Percentiles rank a stretch among this genome's conserved stretches.
phyloP scores from a whole-genome alignment of 2,329 filamentous ascomycete species.

The Trichoderma afroharzianum region DNA sequence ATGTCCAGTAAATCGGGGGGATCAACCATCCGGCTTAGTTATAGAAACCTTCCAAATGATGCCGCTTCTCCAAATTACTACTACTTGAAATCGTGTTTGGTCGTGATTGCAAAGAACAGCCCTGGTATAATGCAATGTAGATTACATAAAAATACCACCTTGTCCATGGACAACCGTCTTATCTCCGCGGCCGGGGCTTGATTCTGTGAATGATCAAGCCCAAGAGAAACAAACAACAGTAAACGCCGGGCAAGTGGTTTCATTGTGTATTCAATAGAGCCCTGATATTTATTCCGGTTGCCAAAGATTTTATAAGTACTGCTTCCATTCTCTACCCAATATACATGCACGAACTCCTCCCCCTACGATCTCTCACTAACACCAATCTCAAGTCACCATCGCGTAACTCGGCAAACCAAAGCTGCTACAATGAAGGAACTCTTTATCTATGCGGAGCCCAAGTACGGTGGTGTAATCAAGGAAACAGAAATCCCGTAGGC shows the following conservation, averaged over 20 bases:
- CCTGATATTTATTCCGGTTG: too few species aligned
- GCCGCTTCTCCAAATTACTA: not conserved
- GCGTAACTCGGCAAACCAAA: not conserved
- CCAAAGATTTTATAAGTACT: not conserved
- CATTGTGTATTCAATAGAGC: not conserved
- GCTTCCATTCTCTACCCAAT: not conserved
- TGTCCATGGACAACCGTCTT: not conserved
- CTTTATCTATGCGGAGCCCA: not conserved
- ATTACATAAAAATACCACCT: not conserved
- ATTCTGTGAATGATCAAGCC: not conserved
- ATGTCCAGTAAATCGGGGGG: not conserved
- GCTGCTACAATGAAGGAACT: not conserved
- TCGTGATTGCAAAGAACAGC: not conserved
- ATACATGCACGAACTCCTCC: not conserved
- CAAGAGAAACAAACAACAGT: not conserved
- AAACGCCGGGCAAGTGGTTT: not conserved
- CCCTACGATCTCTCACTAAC: not conserved
- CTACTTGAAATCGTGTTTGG: not conserved
- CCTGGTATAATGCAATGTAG: not conserved
- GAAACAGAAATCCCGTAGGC: slow-evolving; percentile 2
- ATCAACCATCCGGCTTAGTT: not conserved
- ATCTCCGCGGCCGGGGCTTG: not conserved
- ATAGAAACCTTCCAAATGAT: not conserved
- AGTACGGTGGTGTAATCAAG: not conserved
- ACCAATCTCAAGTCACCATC: not conserved